Base-by-base conservation (phyloP, 176 grass and related monocot species). In the Poa annua region DNA sequence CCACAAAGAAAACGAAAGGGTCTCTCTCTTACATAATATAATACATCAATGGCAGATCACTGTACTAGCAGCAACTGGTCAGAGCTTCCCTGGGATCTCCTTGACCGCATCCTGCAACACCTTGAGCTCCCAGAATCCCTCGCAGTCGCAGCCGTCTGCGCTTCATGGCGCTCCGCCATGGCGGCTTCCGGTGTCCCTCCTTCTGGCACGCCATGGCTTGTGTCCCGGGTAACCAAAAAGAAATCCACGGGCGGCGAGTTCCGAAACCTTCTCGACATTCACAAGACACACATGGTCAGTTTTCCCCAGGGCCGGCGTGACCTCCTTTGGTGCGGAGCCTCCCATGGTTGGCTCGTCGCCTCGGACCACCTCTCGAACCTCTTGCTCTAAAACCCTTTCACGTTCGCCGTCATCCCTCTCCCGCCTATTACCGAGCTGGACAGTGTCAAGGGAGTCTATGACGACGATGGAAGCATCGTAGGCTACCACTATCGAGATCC, bases 301-400 rank as follows among this genome's bases (percentile, higher is more conserved):
- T 22, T 38, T 36, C 62, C 47, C 6, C 62, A 6, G 12, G 39
- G 67, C 0, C 67, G 39, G 39, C n/a, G 39, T 14, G 3, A 12
- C 45, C 11, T 45, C 47, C 2, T 3, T 1, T 67, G 29, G 11
- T 53, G 44, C 1, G 20, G 78, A 52, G 78, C 84, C 34, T 86
- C 84, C 16, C 77, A 54, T 1, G 77, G 77, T 6, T 86, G 67
- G 68, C 77, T 80, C 14, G 6, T 80, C n/a, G 12, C 51, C 7
- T 47, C 5, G 0, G 70, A 80, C 24, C 9, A 80, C 2, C n/a
- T 51, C 45, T 29, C 84, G 11, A 65, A 64, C 4, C 84, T 86
- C 0, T 3, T 86, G 1, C n/a, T 86, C 1, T 74, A 9, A 64
- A 86, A 65, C 34, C 77, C 68, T 8, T 62, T 86, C 52, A 86